phyloP scores from a whole-genome alignment of 2,329 filamentous ascomycete genomes.

The Diatrype stigma region DNA sequence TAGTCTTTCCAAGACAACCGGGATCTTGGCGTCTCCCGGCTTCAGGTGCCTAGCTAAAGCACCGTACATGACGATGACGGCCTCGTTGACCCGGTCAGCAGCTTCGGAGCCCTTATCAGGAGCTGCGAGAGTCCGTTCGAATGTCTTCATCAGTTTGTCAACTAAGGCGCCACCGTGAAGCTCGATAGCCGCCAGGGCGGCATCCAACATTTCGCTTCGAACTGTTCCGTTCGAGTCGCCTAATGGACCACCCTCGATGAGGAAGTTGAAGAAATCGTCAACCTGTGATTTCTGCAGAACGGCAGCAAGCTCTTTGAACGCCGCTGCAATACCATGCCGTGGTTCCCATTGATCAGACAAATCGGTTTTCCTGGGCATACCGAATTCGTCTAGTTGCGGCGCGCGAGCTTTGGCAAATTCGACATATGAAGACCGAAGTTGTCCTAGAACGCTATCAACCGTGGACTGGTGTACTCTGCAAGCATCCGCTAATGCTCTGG shows the following conservation, averaged over 20 bases:
- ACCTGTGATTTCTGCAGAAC: constrained; percentile 66
- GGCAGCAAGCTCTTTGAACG: constrained; percentile 76
- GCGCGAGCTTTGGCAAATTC: constrained; percentile 78
- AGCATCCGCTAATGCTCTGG: constrained; percentile 74
- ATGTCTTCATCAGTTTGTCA: constrained; percentile 86
- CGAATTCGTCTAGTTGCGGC: constrained; percentile 84
- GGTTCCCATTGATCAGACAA: constrained; percentile 86
- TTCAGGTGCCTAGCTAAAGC: constrained; percentile 85
- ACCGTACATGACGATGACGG: constrained; percentile 95
- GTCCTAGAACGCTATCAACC: constrained; percentile 58
- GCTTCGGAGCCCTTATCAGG: constrained; percentile 77
- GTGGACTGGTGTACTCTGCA: constrained; percentile 56
- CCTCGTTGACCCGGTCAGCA: constrained; percentile 89
- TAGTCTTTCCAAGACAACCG: constrained; percentile 80
- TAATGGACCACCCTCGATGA: constrained; percentile 83
- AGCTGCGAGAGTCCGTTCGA: constrained; percentile 82
- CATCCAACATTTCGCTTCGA: constrained; percentile 85
- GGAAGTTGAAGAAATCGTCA: constrained; percentile 74
- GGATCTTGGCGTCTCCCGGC: constrained; percentile 79
- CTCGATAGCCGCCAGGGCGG: constrained; percentile 76
- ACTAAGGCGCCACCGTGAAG: constrained; percentile 77
- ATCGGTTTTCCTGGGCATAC: constrained; percentile 89
- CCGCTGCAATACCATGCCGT: constrained; percentile 81
- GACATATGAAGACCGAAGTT: constrained; percentile 67
- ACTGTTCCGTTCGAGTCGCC: constrained; percentile 76